A percentile compares a stretch with the other conserved stretches of the same genome.
phyloP scores from a whole-genome alignment of 768 basidiomycete genomes.

The Suillus subaureus region DNA sequence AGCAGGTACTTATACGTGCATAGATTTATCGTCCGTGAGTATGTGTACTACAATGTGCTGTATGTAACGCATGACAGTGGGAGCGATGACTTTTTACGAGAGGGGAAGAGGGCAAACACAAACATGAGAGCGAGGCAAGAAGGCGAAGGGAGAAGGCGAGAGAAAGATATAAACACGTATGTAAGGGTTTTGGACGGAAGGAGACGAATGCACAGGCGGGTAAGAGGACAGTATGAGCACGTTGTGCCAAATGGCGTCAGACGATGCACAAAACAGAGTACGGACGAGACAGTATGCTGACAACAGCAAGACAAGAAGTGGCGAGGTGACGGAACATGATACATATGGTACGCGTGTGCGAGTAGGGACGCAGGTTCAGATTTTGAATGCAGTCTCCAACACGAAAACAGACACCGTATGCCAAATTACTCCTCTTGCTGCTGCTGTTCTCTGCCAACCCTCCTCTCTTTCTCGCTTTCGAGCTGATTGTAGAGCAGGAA shows the following conservation, averaged over 20 bases:
- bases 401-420: slow-evolving; percentile 5
- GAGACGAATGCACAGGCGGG: slow-evolving; percentile 24
- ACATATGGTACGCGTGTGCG: slow-evolving; percentile 10
- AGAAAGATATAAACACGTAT: slow-evolving; percentile 4
- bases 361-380: slow-evolving; percentile 13
- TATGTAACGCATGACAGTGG: slow-evolving; percentile 8
- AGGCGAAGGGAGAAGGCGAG: slow-evolving; percentile 14
- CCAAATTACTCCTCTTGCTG: slow-evolving; percentile 57
- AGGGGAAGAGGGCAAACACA: slow-evolving; percentile 4
- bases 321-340: slow-evolving; percentile 28
- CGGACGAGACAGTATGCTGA: slow-evolving; percentile 15
- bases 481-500: slow-evolving; percentile 97
- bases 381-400: slow-evolving; percentile 10
- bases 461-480: slow-evolving; percentile 94
- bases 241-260: slow-evolving; percentile 16
- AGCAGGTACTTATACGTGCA: slow-evolving; percentile 6
- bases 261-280: slow-evolving; percentile 13
- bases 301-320: slow-evolving; percentile 31
- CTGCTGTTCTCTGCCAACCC: slow-evolving; percentile 82
- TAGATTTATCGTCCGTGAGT: slow-evolving; percentile 11
- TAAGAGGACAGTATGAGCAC: slow-evolving; percentile 25
- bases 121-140: slow-evolving; percentile 7
- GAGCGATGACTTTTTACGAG: slow-evolving; percentile 7
- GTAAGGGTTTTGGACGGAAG: slow-evolving; percentile 19
- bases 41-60: slow-evolving; percentile 9